phyloP scores from a whole-genome alignment of 805 yeast genomes.

The Pichia scutulata region DNA sequence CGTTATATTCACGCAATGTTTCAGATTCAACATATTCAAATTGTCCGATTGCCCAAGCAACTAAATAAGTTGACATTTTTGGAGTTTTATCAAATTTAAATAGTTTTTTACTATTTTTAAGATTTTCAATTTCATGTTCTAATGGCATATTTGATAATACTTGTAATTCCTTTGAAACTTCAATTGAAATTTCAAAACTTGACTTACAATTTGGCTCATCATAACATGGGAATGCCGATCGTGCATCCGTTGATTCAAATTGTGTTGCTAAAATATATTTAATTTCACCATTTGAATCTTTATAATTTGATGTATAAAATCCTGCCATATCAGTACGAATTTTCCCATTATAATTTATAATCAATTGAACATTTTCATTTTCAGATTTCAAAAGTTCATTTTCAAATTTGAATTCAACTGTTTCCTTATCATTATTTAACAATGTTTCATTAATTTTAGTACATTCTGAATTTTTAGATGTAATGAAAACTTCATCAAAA shows the following conservation, averaged over 20 bases:
- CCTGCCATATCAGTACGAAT: constrained; percentile 52
- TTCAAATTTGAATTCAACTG: constrained; percentile 48
- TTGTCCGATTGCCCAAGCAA: constrained; percentile 54
- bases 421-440: constrained; percentile 43
- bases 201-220: constrained; percentile 54
- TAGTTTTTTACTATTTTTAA: constrained; percentile 11
- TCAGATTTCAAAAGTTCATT: constrained; percentile 25
- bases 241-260: constrained; percentile 52
- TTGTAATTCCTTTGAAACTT: constrained; percentile 26
- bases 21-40: constrained; percentile 44
- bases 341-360: constrained; percentile 33
- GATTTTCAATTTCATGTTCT: not conserved
- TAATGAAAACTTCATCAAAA: constrained; percentile 21
- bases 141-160: constrained; percentile 45
- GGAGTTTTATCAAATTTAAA: constrained; percentile 42
- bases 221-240: constrained; percentile 51
- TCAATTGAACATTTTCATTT: constrained; percentile 26
- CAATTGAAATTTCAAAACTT: constrained; percentile 40
- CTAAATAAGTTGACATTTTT: constrained; percentile 46
- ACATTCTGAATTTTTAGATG: constrained; percentile 16
- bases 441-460: constrained; percentile 18
- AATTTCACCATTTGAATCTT: constrained; percentile 28
- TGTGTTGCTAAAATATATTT: constrained; percentile 44
- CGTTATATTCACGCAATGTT: constrained; percentile 34
- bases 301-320: constrained; percentile 42